These are phyloP conservation scores for Ustilago cynodontis DNA, from an alignment of 1,284 basidiomycete species.

Conservation along the genomic window DNA sequence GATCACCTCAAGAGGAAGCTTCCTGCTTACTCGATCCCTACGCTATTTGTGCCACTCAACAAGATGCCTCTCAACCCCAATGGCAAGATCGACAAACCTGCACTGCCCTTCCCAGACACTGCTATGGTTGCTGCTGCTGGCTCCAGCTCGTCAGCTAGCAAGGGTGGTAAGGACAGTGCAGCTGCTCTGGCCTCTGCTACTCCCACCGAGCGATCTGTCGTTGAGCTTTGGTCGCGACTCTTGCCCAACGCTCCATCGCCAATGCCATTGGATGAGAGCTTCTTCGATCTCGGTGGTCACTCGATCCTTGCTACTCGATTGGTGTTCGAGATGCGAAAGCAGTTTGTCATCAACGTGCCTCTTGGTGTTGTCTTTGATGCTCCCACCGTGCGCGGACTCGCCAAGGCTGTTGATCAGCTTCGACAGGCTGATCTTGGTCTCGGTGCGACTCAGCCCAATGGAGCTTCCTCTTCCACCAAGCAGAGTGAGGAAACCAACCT, in stretches of 20 bases:
- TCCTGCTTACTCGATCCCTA: slow-evolving; percentile 75
- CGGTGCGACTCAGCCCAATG: slow-evolving; percentile 70
- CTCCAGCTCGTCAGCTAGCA: slow-evolving; percentile 15
- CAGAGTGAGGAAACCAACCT: slow-evolving; percentile 61
- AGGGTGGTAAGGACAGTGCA: slow-evolving; percentile 23
- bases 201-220: slow-evolving; percentile 82
- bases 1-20: slow-evolving; percentile 98
- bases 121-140: slow-evolving; percentile 74
- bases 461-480: slow-evolving; percentile 9
- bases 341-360: slow-evolving; percentile 90
- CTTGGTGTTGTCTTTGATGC: slow-evolving; percentile 92
- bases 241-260: slow-evolving; percentile 84
- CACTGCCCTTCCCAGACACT: slow-evolving; percentile 98
- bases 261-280: slow-evolving; percentile 90
- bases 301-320: slow-evolving; percentile 97
- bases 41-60: slow-evolving; percentile 82
- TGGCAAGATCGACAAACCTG: slow-evolving; percentile 99
- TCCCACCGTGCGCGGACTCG: slow-evolving; percentile 87
- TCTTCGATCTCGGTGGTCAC: slow-evolving; percentile 98
- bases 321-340: slow-evolving; percentile 95
- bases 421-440: slow-evolving; percentile 85
- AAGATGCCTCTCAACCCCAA: slow-evolving; percentile 99
- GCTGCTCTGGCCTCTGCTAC: slow-evolving; percentile 70
- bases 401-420: slow-evolving; percentile 81
- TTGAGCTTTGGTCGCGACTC: slow-evolving; percentile 82